Percentiles rank a stretch among this genome's conserved stretches.
Evolutionary conservation across 305 asterid species (phyloP).

Genomic region (Petunia hybrid): DNA sequence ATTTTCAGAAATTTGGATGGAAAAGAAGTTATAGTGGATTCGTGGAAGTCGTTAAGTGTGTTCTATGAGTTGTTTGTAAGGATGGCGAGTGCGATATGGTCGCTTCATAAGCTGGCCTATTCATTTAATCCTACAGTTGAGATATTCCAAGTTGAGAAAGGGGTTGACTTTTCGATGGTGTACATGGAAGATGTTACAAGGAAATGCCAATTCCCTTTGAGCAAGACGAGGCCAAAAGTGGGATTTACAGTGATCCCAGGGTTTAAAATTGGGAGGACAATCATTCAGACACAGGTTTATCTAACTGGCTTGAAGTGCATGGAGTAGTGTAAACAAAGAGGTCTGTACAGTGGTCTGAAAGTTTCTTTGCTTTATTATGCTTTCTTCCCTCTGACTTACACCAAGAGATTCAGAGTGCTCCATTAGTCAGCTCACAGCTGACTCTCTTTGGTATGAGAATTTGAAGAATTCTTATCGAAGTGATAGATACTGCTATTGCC

Average conservation of each 20-base stretch:
- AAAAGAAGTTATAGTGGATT: slow-evolving; percentile 78
- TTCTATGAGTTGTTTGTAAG: slow-evolving; percentile 83
- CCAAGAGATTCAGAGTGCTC: slow-evolving; percentile 16
- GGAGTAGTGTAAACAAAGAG: slow-evolving; percentile 39
- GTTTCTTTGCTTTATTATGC: slow-evolving; percentile 17
- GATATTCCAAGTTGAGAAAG: slow-evolving; percentile 87
- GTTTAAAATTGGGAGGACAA: slow-evolving; percentile 75
- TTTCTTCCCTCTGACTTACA: neutral
- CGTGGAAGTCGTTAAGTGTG: slow-evolving; percentile 81
- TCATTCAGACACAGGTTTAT: slow-evolving; percentile 85
- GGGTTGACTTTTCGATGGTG: slow-evolving; percentile 74
- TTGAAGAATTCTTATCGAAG: slow-evolving; percentile 25
- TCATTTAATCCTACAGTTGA: slow-evolving; percentile 74
- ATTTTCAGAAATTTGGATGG: slow-evolving; percentile 74
- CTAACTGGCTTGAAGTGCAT: slow-evolving; percentile 50
- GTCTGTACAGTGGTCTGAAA: slow-evolving; percentile 7
- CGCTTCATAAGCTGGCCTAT: slow-evolving; percentile 82
- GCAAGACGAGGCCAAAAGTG: slow-evolving; percentile 62
- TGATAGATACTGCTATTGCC: neutral
- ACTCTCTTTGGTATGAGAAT: slow-evolving; percentile 12
- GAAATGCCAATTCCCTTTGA: slow-evolving; percentile 39
- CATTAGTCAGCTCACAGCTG: slow-evolving; percentile 23
- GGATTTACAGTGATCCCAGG: slow-evolving; percentile 93
- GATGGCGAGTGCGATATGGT: slow-evolving; percentile 94
- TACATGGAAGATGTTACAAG: slow-evolving; percentile 84